Evolutionary conservation across 495 filamentous ascomycete genomes (phyloP).

Genomic region (Xylaria telfairii): DNA sequence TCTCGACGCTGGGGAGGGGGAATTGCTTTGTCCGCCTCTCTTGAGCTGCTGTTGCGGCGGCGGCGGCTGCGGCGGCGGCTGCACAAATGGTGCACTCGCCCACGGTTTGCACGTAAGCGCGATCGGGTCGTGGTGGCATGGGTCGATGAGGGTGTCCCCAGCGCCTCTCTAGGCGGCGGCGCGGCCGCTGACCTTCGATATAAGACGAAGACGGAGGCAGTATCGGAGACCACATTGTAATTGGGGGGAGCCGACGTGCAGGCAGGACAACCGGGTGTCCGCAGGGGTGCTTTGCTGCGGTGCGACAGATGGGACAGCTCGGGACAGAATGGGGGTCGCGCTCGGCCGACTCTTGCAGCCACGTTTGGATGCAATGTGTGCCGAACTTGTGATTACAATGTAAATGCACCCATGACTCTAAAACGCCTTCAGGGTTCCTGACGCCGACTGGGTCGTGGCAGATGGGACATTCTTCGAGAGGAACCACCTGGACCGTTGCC

Average conservation of each 20-base stretch:
- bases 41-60: neutral
- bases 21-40: slow-evolving; percentile 6
- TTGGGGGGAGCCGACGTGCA: slow-evolving; percentile 22
- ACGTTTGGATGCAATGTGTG: slow-evolving; percentile 53
- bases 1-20: neutral
- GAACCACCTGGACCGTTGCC: slow-evolving; percentile 18
- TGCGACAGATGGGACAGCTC: slow-evolving; percentile 50
- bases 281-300: slow-evolving; percentile 45
- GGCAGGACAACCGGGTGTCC: slow-evolving; percentile 43
- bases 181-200: slow-evolving; percentile 32
- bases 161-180: slow-evolving; percentile 37
- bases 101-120: slow-evolving; percentile 33
- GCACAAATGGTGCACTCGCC: slow-evolving; percentile 36
- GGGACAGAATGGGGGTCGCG: slow-evolving; percentile 44
- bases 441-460: slow-evolving; percentile 50
- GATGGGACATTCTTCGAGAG: slow-evolving; percentile 49
- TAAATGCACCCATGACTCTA: slow-evolving; percentile 50
- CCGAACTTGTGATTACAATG: slow-evolving; percentile 55
- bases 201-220: slow-evolving; percentile 20
- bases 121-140: slow-evolving; percentile 30
- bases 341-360: slow-evolving; percentile 41
- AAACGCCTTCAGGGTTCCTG: slow-evolving; percentile 43
- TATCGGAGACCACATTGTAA: slow-evolving; percentile 30
- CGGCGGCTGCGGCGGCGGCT: slow-evolving; percentile 5
- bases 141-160: slow-evolving; percentile 30